Conservation (phyloP, 345 rosid genomes). For the Zanthoxylum bungeanum region DNA sequence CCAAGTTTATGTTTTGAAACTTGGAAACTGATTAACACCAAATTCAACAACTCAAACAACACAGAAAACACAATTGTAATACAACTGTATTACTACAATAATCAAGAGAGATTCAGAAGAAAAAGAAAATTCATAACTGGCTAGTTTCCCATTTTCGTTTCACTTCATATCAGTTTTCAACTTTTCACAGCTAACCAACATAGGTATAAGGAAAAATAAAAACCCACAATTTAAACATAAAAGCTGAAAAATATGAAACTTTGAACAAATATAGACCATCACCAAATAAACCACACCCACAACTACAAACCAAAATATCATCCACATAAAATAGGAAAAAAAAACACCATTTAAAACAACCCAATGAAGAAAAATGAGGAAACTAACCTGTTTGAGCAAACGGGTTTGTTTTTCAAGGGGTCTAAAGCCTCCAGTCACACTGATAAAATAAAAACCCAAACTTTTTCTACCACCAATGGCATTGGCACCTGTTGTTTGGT, state of each 20-base stretch:
- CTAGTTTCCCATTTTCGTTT: background rate
- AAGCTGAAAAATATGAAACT: background rate
- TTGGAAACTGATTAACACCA: background rate
- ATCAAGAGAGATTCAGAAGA: background rate
- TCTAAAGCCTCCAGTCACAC: slow-evolving; percentile 63
- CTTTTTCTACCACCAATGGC: slow-evolving; percentile 10
- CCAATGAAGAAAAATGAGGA: slow-evolving; percentile 1
- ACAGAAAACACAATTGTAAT: background rate
- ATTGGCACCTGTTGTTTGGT: background rate
- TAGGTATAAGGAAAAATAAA: background rate
- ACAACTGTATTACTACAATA: background rate
- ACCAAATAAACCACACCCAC: background rate
- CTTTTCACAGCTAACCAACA: slow-evolving; percentile 3
- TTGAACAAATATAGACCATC: background rate
- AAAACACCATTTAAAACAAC: background rate
- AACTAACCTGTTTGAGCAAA: slow-evolving; percentile 66
- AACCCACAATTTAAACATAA: background rate
- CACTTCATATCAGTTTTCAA: background rate
- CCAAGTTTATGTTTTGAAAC: background rate
- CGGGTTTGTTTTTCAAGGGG: slow-evolving; percentile 37
- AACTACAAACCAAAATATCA: background rate
- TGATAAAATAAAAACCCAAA: slow-evolving; percentile 51
- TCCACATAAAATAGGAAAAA: background rate
- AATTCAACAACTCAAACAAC: background rate
- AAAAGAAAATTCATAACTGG: background rate